Conservation (phyloP, 306 rosid genomes). For the Sechiopsis laciniata region DNA sequence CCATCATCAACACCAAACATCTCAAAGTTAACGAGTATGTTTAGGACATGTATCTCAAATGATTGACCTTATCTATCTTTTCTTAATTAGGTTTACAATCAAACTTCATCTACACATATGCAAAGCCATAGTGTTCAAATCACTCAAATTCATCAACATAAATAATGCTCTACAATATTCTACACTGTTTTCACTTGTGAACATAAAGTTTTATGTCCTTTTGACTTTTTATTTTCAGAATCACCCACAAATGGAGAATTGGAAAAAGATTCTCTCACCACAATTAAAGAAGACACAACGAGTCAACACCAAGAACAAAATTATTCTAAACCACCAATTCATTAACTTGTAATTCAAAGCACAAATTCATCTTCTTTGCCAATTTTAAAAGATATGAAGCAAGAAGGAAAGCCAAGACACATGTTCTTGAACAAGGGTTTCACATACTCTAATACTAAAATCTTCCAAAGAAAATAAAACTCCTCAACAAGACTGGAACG, state of each 20-base stretch:
- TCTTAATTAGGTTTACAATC: too few species aligned
- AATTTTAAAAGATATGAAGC: conserved; percentile 12
- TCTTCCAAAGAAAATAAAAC: not conserved
- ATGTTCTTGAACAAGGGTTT: conserved; percentile 5
- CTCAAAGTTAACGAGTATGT: not conserved
- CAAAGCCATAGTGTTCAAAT: not conserved
- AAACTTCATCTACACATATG: not conserved
- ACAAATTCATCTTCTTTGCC: conserved; percentile 8
- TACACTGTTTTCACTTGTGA: not conserved
- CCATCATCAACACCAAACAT: not conserved
- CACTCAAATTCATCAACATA: not conserved
- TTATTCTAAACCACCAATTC: conserved; percentile 18
- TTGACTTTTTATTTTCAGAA: conserved; percentile 3
- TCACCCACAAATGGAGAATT: conserved; percentile 4
- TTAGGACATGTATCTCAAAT: too few species aligned
- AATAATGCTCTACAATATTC: not conserved
- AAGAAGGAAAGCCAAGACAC: not conserved
- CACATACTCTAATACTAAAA: not conserved
- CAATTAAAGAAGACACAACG: not conserved
- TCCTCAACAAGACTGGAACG: conserved; percentile 14
- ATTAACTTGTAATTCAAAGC: not conserved
- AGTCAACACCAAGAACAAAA: not conserved
- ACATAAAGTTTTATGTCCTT: not conserved
- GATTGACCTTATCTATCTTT: too few species aligned
- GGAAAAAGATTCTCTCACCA: conserved; percentile 1